Evolutionary conservation across 1,284 basidiomycete genomes (phyloP), one percentile per base, ranked within the genome.

Genomic region (Phlebopus sp.): DNA sequence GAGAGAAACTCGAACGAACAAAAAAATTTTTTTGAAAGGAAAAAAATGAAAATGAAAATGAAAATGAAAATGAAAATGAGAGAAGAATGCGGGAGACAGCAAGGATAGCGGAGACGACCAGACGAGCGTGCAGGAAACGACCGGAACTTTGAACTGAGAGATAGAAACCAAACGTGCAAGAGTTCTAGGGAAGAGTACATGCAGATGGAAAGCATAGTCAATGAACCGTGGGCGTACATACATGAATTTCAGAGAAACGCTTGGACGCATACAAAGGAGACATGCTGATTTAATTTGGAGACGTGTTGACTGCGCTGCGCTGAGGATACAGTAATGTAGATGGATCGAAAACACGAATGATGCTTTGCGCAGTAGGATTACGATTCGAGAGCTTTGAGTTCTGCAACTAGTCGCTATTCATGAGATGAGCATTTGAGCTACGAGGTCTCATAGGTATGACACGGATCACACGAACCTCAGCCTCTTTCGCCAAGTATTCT

Each of bases 401-500:
- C 68, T 29, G 54, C 60, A n/a, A 70, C 69, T 27, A 70, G 63
- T 23, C 69, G 66, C 70, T 72, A 48, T 37, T 29, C 25, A 35
- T 4, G 21, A 25, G 23, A 18, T 3, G 29, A 18, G n/a, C 25
- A 19, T 6, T 23, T n/a, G 14, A 38, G 51, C 40, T 47, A 34
- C 15, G 4, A 18, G 30, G 4, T 2, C 10, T 19, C 11, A 35
- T 17, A 25, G 23, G n/a, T n/a, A 34, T 9, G n/a, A 35, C 27
- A 35, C 5, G 21, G n/a, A 29, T 29, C 27, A 29, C 31, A 65
- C 69, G 4, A 42, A 82, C 79, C 70, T 75, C 70, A 29, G 78
- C 79, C 56, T 79, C 77, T 53, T 67, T 69, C 51, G 69, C 46
- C 34, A 69, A 44, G 42, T 63, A 53, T 23, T 77, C 77, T 14